These are phyloP conservation scores for Thalia dealbata DNA, from an alignment of 176 grass and related monocot genomes.

Conservation along the genomic window DNA sequence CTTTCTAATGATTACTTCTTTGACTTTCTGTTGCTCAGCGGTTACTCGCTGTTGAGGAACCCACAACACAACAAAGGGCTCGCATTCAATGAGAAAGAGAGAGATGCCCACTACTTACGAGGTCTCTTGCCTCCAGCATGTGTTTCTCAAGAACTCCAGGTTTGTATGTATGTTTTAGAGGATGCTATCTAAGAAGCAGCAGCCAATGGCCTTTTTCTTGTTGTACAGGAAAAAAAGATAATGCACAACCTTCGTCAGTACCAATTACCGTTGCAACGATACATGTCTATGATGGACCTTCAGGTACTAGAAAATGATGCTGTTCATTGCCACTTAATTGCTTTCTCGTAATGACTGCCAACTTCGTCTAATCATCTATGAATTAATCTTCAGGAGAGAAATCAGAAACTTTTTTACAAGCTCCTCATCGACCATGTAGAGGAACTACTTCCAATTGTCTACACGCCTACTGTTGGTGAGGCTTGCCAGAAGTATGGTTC, in stretches of 20 bases:
- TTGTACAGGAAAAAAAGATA: conserved; percentile 86
- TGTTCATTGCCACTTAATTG: no score
- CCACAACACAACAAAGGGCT: conserved; percentile 74
- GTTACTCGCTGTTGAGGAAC: conserved; percentile 55
- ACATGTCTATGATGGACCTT: conserved; percentile 87
- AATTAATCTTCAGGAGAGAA: conserved; percentile 60
- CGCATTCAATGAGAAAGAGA: conserved; percentile 55
- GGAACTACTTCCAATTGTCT: conserved; percentile 87
- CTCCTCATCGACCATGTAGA: conserved; percentile 83
- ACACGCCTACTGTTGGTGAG: conserved; percentile 92
- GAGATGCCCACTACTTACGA: conserved; percentile 63
- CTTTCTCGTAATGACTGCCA: not conserved
- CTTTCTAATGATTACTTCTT: not conserved
- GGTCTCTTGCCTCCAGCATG: conserved; percentile 51
- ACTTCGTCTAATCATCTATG: conserved; percentile 3
- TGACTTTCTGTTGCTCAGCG: conserved; percentile 22
- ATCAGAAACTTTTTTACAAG: conserved; percentile 97
- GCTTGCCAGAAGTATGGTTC: conserved; percentile 93
- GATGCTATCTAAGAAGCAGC: not conserved
- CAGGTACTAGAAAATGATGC: conserved; percentile 29
- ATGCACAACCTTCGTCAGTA: conserved; percentile 73
- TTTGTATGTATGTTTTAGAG: conserved; percentile 10
- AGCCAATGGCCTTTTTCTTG: not conserved
- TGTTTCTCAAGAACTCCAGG: conserved; percentile 60
- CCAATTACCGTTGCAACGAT: conserved; percentile 74